These are phyloP conservation scores for Geotrichum reessii DNA, from an alignment of 1,139 yeast species.

Conservation along the genomic window DNA sequence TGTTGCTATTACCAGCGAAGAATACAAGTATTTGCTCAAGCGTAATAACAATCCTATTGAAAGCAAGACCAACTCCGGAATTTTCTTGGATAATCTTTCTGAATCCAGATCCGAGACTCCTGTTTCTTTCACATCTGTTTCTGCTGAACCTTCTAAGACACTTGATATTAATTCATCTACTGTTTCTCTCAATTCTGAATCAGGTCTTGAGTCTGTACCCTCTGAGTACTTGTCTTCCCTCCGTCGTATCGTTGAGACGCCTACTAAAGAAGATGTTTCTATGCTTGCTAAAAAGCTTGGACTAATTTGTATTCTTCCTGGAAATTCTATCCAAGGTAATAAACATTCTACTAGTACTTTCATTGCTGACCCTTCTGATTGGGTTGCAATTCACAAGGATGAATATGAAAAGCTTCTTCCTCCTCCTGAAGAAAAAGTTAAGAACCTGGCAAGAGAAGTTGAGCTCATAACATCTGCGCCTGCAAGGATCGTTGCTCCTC, in stretches of 20 bases:
- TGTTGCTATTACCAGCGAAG: conserved; percentile 37
- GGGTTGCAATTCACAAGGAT: conserved; percentile 42
- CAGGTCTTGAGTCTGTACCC: conserved; percentile 33
- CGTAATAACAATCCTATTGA: conserved; percentile 13
- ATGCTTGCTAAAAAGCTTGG: conserved; percentile 31
- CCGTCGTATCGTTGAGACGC: conserved; percentile 34
- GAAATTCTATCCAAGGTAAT: neutral
- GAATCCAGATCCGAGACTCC: conserved; percentile 14
- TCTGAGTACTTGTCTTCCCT: conserved; percentile 33
- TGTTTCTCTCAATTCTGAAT: neutral
- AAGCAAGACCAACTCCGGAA: conserved; percentile 18
- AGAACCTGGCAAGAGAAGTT: conserved; percentile 9
- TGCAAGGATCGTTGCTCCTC: neutral
- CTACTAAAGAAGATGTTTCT: conserved; percentile 32
- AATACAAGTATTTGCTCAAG: conserved; percentile 32
- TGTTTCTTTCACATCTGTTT: conserved; percentile 2
- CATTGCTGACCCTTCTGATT: conserved; percentile 26
- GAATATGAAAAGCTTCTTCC: conserved; percentile 28
- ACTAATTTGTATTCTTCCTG: conserved; percentile 19
- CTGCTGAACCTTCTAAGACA: conserved; percentile 1
- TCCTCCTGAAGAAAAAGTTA: conserved; percentile 17
- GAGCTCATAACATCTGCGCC: conserved; percentile 19
- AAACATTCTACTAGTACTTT: conserved; percentile 1
- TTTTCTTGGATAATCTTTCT: neutral
- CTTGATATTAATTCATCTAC: neutral